Percentiles rank a stretch among this genome's conserved stretches.
These are phyloP conservation scores for Blepharisma japonicum DNA, from an alignment of 73 alveolate genomes.

Conservation along the genomic window DNA sequence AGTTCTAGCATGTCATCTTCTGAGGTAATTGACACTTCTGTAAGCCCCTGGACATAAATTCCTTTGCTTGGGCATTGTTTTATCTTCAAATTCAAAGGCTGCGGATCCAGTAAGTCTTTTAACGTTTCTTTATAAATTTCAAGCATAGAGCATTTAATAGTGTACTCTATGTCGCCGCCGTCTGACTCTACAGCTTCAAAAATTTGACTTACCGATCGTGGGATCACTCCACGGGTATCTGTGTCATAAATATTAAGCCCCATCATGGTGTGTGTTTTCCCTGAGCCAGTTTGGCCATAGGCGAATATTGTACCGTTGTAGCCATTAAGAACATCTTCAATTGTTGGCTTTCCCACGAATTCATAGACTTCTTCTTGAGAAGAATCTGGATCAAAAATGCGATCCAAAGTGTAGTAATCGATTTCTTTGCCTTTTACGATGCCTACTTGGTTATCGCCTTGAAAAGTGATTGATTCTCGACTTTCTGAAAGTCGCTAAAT, in stretches of 20 bases:
- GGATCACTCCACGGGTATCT: slow-evolving; percentile 26
- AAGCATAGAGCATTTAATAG: slow-evolving; percentile 46
- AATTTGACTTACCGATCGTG: slow-evolving; percentile 22
- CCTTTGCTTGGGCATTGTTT: slow-evolving; percentile 53
- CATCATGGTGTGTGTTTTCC: slow-evolving; percentile 68
- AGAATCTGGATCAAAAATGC: slow-evolving; percentile 33
- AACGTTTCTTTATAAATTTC: slow-evolving; percentile 59
- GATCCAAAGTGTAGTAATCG: neutral
- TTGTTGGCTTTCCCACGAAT: slow-evolving; percentile 49
- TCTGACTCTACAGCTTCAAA: neutral
- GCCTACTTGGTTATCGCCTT: neutral
- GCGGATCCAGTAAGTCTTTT: slow-evolving; percentile 33
- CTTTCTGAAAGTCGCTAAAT: neutral
- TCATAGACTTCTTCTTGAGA: slow-evolving; percentile 60
- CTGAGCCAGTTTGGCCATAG: slow-evolving; percentile 75
- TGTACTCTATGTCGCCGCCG: slow-evolving; percentile 33
- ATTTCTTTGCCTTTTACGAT: neutral
- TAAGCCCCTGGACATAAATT: slow-evolving; percentile 54
- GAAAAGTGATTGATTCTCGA: neutral
- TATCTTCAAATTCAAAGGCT: slow-evolving; percentile 39
- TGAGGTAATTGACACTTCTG: slow-evolving; percentile 43
- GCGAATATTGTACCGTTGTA: slow-evolving; percentile 66
- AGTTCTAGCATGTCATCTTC: slow-evolving; percentile 50
- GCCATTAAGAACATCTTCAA: slow-evolving; percentile 53
- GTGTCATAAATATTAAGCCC: slow-evolving; percentile 32